Evolutionary conservation across 345 rosid species (phyloP), one percentile per base, ranked within the genome.

Genomic region (Physaria fendleri): DNA sequence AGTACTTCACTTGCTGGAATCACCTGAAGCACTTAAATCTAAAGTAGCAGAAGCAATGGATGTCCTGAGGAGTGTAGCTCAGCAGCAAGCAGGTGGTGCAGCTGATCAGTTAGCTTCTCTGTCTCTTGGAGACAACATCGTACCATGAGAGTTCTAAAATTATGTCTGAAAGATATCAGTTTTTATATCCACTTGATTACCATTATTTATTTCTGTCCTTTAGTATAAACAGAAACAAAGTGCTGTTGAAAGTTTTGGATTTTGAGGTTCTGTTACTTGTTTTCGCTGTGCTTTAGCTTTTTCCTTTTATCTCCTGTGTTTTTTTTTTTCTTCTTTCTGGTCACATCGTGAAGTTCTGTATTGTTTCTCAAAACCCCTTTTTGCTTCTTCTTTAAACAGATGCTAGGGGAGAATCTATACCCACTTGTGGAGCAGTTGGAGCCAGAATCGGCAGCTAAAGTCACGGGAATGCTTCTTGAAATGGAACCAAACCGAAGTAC

Each of bases 101-200:
- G 75, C 79, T 32, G 84, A 82, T 46, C 88, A 82, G 54, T 71
- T 82, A 22, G 76, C 85, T 17, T 79, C 88, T 4, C 52, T 78
- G 71, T 82, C 85, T 24, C 70, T 79, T 71, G 76, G 62, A 58
- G 80, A 79, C 53, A 71, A 60, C 73, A 73, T 79, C 57, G 82
- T 79, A 43, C 41, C 82, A 32, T 79, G 70, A 76, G 72, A 76
- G 59, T 27, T 68, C 34, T 28, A 28, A n/a, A 68, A 42, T 51
- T 48, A 44, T 34, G 5, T 39, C 65, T 27, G 58, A 47, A 48
- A 53, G 43, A 52, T 6, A 58, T 66, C 64, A 56, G 49, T 47
- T 65, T 38, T n/a, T n/a, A 35, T 47, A 57, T 38, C 11, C 20
- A 8, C 35, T 5, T 5, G n/a, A n/a, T n/a, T 25, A 38, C 38